These are phyloP conservation scores for Cucurbita moschata DNA, from an alignment of 306 rosid genomes.

Conservation along the genomic window DNA sequence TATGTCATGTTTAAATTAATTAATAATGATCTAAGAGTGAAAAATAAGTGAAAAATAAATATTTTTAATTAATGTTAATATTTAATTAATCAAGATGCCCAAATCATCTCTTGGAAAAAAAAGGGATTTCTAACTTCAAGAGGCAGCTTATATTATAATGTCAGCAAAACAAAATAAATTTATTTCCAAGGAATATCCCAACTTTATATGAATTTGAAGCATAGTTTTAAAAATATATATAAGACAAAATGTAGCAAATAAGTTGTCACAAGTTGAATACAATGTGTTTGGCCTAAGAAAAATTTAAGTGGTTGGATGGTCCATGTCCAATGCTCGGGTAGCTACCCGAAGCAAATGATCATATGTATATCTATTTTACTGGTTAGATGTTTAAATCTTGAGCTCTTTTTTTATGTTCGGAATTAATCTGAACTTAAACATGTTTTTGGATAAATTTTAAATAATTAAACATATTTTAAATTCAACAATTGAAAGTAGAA, in stretches of 20 bases:
- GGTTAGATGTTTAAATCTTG: no score
- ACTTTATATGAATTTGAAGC: neutral
- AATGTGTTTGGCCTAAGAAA: neutral
- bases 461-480: no score
- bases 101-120: neutral
- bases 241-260: neutral
- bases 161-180: neutral
- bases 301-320: neutral
- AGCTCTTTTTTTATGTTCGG: no score
- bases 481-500: no score
- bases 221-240: neutral
- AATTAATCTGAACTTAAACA: no score
- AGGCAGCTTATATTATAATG: neutral
- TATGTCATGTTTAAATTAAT: neutral
- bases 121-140: neutral
- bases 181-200: neutral
- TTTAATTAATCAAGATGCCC: neutral
- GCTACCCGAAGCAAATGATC: neutral
- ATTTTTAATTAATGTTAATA: neutral
- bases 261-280: neutral
- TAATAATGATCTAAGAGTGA: neutral
- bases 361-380: no score
- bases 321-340: neutral
- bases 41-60: neutral
- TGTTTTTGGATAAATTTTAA: no score